These are phyloP conservation scores for Pseudopithomyces chartarum DNA, from an alignment of 2,329 filamentous ascomycete genomes.

Conservation along the genomic window DNA sequence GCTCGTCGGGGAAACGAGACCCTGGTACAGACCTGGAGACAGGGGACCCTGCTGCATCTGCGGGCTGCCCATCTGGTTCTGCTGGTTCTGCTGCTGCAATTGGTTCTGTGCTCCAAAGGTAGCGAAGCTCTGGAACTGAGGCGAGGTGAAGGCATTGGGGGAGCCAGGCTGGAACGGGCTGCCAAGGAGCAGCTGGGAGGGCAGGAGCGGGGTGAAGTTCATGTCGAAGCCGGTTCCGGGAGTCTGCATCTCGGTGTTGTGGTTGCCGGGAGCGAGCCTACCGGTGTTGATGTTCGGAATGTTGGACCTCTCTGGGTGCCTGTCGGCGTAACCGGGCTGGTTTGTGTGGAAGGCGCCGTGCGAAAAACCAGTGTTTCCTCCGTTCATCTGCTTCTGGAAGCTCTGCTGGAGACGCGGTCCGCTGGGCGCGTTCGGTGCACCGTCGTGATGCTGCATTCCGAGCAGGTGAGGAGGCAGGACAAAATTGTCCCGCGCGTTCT, in stretches of 20 bases:
- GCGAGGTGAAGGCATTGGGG: conserved; percentile 84
- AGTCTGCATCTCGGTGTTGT: conserved; percentile 77
- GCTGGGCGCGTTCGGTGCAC: conserved; percentile 63
- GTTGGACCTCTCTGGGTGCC: conserved; percentile 82
- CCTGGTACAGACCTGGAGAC: conserved; percentile 82
- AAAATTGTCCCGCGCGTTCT: conserved; percentile 79
- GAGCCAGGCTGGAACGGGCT: conserved; percentile 97
- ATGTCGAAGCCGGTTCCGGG: conserved; percentile 92
- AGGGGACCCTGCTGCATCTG: conserved; percentile 69
- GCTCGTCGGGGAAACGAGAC: conserved; percentile 82
- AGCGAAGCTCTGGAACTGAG: conserved; percentile 86
- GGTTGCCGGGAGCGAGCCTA: conserved; percentile 60
- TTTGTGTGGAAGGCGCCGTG: conserved; percentile 92
- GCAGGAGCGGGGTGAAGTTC: conserved; percentile 96
- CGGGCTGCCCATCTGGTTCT: conserved; percentile 72
- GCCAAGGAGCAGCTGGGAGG: conserved; percentile 90
- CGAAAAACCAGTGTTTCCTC: conserved; percentile 84
- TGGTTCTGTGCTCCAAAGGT: conserved; percentile 65
- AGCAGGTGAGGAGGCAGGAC: conserved; percentile 83
- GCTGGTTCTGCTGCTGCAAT: conserved; percentile 62
- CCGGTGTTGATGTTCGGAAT: conserved; percentile 93
- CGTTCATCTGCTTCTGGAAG: conserved; percentile 74
- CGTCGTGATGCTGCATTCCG: conserved; percentile 88
- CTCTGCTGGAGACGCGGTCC: conserved; percentile 64
- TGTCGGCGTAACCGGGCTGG: conserved; percentile 78